phyloP scores from a whole-genome alignment of 169 alveolate species.

The Plasmodium inui region DNA sequence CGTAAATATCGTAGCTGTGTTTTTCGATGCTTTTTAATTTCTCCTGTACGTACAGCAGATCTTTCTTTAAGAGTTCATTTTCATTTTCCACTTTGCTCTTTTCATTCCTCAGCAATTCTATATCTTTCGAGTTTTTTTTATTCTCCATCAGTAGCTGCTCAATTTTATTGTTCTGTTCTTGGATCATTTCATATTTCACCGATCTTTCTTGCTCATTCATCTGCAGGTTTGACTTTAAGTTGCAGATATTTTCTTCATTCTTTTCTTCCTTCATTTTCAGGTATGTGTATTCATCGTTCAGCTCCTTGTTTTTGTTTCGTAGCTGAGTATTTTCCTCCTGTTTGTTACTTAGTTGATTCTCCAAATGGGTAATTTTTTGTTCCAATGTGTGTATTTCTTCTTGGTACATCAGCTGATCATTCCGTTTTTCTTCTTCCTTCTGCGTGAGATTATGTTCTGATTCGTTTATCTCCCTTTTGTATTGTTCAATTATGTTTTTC shows the following conservation, averaged over 20 bases:
- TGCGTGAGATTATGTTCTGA: background rate
- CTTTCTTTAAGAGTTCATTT: conserved; percentile 59
- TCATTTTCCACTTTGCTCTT: conserved; percentile 51
- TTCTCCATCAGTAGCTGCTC: conserved; percentile 27
- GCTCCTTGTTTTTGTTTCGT: conserved; percentile 15
- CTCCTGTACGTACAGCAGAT: conserved; percentile 30
- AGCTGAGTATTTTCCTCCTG: background rate
- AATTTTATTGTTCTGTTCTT: conserved; percentile 33
- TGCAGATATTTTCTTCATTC: conserved; percentile 42
- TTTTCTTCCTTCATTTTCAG: conserved; percentile 54
- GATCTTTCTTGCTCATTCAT: conserved; percentile 12
- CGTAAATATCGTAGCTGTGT: conserved; percentile 72
- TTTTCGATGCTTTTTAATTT: conserved; percentile 59
- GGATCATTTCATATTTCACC: conserved; percentile 22
- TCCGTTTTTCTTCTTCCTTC: conserved; percentile 19
- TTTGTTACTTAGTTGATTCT: conserved; percentile 5
- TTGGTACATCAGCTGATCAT: background rate
- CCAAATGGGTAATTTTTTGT: background rate
- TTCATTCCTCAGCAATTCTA: conserved; percentile 48
- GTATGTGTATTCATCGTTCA: background rate
- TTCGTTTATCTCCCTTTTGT: conserved; percentile 10
- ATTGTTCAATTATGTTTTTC: conserved; percentile 15
- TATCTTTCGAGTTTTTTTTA: conserved; percentile 30
- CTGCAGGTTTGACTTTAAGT: conserved; percentile 27
- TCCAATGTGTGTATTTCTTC: background rate